phyloP scores from a whole-genome alignment of 106 monocot species.

The Alisma plantagoaquatica region DNA sequence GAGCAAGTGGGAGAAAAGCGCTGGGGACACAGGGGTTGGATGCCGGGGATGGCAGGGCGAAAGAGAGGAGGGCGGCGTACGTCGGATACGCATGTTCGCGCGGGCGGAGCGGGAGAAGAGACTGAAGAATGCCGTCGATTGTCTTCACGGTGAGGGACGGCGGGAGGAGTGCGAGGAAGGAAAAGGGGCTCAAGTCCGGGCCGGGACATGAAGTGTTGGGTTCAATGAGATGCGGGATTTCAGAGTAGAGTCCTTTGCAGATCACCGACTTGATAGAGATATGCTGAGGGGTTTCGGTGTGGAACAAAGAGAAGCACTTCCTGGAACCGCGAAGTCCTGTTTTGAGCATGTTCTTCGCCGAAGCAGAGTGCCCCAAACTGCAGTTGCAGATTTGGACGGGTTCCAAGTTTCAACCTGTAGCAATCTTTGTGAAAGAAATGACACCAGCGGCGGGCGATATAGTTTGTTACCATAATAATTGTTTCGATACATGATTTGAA shows the following conservation, averaged over 20 bases:
- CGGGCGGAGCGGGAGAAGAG: constrained; percentile 8
- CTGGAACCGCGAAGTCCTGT: too few species aligned
- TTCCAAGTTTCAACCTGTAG: too few species aligned
- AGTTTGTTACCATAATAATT: too few species aligned
- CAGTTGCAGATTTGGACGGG: too few species aligned
- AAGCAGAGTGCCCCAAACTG: too few species aligned
- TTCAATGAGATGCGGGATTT: too few species aligned
- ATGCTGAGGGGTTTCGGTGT: constrained; percentile 6
- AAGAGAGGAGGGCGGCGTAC: constrained; percentile 11
- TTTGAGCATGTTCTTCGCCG: too few species aligned
- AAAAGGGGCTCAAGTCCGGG: constrained; percentile 3
- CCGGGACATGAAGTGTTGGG: too few species aligned
- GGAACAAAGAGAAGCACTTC: not conserved
- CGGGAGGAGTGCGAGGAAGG: not conserved
- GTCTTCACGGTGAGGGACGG: not conserved
- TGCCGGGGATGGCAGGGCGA: not conserved
- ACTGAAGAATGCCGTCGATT: not conserved
- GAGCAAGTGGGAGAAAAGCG: constrained; percentile 7
- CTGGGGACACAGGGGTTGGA: not conserved
- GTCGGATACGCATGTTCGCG: constrained; percentile 6
- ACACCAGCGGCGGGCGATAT: too few species aligned
- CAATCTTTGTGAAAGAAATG: too few species aligned
- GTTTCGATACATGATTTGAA: too few species aligned
- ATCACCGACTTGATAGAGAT: constrained; percentile 1
- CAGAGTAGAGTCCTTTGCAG: not conserved